Conservation (phyloP, 139 green algal species). For the Chlamydomonas schloesseri region DNA sequence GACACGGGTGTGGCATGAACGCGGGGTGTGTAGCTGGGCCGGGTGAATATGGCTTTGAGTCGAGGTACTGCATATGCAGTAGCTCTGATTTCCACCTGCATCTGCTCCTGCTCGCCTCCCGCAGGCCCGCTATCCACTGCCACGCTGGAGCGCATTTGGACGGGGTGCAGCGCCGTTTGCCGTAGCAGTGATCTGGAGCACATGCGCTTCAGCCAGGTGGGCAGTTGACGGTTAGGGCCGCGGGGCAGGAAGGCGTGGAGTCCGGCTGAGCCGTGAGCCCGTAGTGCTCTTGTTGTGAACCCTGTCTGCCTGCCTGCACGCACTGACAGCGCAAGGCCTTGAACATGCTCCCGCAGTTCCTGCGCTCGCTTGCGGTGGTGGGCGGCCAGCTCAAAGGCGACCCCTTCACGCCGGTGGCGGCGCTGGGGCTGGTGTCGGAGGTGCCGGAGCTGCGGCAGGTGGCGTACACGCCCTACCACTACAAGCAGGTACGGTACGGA, state of each 20-base stretch:
- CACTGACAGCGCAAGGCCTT: too few species aligned
- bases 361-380: slow-evolving; percentile 23
- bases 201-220: slow-evolving; percentile 10
- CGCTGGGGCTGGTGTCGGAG: slow-evolving; percentile 12
- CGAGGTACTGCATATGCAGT: too few species aligned
- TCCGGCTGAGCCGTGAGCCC: too few species aligned
- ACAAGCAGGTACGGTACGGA: neutral
- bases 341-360: neutral
- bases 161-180: neutral
- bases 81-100: too few species aligned
- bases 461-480: slow-evolving; percentile 1
- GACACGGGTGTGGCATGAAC: too few species aligned
- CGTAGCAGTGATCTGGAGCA: neutral
- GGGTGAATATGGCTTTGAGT: too few species aligned
- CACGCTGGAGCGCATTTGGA: slow-evolving; percentile 26
- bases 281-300: too few species aligned
- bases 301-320: too few species aligned
- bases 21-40: too few species aligned
- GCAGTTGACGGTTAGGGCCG: too few species aligned
- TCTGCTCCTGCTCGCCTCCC: too few species aligned
- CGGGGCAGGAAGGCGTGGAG: neutral
- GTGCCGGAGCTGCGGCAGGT: neutral
- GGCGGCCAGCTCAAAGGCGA: neutral
- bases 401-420: slow-evolving; percentile 15
- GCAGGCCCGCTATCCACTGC: neutral